These are phyloP conservation scores for Penicillium roqueforti DNA, from an alignment of 495 filamentous ascomycete species.

Conservation along the genomic window DNA sequence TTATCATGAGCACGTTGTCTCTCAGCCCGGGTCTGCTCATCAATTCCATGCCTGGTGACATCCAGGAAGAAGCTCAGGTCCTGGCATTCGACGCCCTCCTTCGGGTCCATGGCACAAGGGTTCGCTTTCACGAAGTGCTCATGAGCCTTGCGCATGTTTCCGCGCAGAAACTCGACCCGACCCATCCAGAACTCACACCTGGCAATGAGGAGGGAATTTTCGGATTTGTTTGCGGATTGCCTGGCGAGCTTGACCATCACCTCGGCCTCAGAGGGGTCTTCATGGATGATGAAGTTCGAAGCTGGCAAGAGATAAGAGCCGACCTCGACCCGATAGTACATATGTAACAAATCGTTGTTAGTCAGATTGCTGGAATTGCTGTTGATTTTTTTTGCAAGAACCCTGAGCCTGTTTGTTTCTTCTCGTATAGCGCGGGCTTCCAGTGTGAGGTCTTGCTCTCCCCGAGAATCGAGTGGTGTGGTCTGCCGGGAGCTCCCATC, in stretches of 20 bases:
- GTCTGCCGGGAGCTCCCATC: neutral
- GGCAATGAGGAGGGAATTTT: neutral
- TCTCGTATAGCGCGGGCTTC: neutral
- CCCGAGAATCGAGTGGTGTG: neutral
- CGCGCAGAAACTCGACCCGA: constrained; percentile 11
- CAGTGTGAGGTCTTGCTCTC: neutral
- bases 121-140: constrained; percentile 7
- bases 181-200: constrained; percentile 22
- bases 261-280: constrained; percentile 1
- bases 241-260: constrained; percentile 1
- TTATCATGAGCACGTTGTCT: neutral
- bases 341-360: neutral
- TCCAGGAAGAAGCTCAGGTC: neutral
- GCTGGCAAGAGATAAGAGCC: neutral
- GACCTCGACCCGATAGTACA: neutral
- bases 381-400: neutral
- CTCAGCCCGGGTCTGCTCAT: neutral
- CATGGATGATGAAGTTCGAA: neutral
- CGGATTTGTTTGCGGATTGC: neutral
- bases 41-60: neutral
- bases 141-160: constrained; percentile 8
- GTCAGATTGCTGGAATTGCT: neutral
- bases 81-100: neutral
- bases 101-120: constrained; percentile 1
- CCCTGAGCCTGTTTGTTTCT: neutral